Evolutionary conservation across 202 grass and related monocot species (phyloP).

Genomic region (Dendrocalamus latiflorus): DNA sequence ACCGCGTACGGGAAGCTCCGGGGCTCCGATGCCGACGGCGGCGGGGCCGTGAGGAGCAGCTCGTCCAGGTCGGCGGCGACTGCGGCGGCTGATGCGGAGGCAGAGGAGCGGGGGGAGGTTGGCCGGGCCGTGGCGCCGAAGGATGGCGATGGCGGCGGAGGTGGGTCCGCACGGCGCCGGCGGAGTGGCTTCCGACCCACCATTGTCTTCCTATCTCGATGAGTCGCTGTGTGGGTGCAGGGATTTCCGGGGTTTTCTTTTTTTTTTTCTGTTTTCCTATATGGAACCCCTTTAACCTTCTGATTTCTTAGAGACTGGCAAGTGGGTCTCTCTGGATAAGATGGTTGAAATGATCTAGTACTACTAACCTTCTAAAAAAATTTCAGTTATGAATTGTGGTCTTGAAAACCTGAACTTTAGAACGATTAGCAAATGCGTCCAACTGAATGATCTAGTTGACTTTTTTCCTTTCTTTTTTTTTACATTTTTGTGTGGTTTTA

Average conservation of each 20-base stretch:
- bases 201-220: constrained; percentile 23
- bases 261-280: neutral
- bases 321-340: constrained; percentile 6
- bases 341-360: neutral
- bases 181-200: constrained; percentile 55
- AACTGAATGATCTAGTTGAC: neutral
- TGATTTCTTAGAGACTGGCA: neutral
- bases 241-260: neutral
- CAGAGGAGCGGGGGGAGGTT: constrained; percentile 21
- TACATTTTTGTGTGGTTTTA: no score
- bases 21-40: constrained; percentile 42
- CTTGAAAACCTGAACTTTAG: neutral
- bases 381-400: neutral
- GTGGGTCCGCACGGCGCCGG: constrained; percentile 34
- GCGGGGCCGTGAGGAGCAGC: constrained; percentile 34
- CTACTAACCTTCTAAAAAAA: neutral
- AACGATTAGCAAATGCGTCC: neutral
- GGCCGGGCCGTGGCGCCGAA: constrained; percentile 43
- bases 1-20: constrained; percentile 79
- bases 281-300: neutral
- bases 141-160: neutral
- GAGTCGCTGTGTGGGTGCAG: neutral
- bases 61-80: constrained; percentile 44
- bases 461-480: no score
- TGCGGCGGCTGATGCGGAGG: constrained; percentile 3